Percentiles rank a stretch among this genome's conserved stretches.
These are phyloP conservation scores for Martensiomyces pterosporus DNA, from an alignment of 192 early-diverging fungal species.

Conservation along the genomic window DNA sequence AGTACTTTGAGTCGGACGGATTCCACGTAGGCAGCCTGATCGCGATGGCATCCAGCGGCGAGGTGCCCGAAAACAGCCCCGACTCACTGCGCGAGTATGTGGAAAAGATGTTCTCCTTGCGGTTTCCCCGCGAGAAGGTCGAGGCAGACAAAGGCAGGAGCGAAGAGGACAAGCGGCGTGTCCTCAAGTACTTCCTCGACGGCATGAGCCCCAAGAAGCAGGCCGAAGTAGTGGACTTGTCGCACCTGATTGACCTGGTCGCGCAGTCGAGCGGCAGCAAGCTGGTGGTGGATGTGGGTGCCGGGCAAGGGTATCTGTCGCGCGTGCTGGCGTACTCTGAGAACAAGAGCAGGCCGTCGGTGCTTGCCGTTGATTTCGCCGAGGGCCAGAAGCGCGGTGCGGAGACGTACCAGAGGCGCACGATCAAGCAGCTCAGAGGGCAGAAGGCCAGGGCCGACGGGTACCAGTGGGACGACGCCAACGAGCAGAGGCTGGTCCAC, in stretches of 20 bases:
- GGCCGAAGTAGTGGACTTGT: slow-evolving; percentile 38
- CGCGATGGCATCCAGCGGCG: slow-evolving; percentile 23
- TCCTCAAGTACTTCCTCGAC: slow-evolving; percentile 26
- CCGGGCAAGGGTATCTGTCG: slow-evolving; percentile 47
- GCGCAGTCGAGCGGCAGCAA: slow-evolving; percentile 10
- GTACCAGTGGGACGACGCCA: slow-evolving; percentile 13
- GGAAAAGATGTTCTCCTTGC: slow-evolving; percentile 20
- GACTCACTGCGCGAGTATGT: slow-evolving; percentile 30
- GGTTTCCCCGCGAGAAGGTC: slow-evolving; percentile 17
- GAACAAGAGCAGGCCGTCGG: slow-evolving; percentile 5
- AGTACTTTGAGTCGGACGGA: slow-evolving; percentile 14
- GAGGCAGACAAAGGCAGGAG: neutral
- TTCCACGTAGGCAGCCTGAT: slow-evolving; percentile 24
- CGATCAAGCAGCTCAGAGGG: slow-evolving; percentile 18
- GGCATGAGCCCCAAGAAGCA: slow-evolving; percentile 49
- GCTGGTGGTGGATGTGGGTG: slow-evolving; percentile 43
- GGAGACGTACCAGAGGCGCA: slow-evolving; percentile 19
- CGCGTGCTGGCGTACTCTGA: slow-evolving; percentile 38
- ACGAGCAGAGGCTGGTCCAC: slow-evolving; percentile 19
- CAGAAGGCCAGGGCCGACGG: slow-evolving; percentile 17
- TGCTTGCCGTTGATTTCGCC: slow-evolving; percentile 37
- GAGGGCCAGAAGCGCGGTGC: slow-evolving; percentile 37
- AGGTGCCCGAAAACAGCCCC: slow-evolving; percentile 9
- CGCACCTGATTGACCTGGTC: slow-evolving; percentile 19
- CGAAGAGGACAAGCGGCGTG: slow-evolving; percentile 1